Evolutionary conservation across 345 rosid genomes (phyloP), one percentile per base, ranked within the genome.

Genomic region (rapeseed (Brassica napus)): DNA sequence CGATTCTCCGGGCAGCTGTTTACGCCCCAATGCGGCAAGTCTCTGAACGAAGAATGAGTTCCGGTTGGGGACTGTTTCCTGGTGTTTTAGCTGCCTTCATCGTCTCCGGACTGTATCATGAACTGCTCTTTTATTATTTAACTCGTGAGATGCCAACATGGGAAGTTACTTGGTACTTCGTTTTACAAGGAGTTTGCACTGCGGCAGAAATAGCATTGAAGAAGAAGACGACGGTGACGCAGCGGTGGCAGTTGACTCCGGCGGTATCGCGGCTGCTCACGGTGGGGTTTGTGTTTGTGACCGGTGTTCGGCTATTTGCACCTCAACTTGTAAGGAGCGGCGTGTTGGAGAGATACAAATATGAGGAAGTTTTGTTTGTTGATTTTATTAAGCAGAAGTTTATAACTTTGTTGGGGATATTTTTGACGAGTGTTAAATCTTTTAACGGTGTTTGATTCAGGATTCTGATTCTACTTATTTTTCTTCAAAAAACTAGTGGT

Each of bases 1-100:
- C 72, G 4, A 78, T 85, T 21, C 84, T 87, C 59, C 83, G 87
- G 6, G 83, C 83, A n/a, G 67, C 86, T 7, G 85, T 87, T 2
- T 83, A 88, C 73, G 8, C 42, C 1, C 89, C 89, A 1, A 30
- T 86, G 3, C 60, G 85, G 30, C 16, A 61, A 21, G 32, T 63
- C 8, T 59, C 75, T 3, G 74, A 76, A 39, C 44, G 61, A 0
- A 1, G 28, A 6, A 15, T 80, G 62, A 67, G 44, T 5, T 44
- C 80, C 0, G 2, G n/a, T 1, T 65, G 64, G 83, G 77, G 69
- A n/a, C 15, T 72, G 9, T 24, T 81, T 8, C 69, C 69, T 0
- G 83, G 69, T 42, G 9, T 81, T 30, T 65, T 80, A 7, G 83
- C 79, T 0, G 6, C 82, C 1, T 86, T 86, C 18, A 4, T 66